Evolutionary conservation across 139 green algal genomes (phyloP).

Genomic region (Trebouxia sp.): DNA sequence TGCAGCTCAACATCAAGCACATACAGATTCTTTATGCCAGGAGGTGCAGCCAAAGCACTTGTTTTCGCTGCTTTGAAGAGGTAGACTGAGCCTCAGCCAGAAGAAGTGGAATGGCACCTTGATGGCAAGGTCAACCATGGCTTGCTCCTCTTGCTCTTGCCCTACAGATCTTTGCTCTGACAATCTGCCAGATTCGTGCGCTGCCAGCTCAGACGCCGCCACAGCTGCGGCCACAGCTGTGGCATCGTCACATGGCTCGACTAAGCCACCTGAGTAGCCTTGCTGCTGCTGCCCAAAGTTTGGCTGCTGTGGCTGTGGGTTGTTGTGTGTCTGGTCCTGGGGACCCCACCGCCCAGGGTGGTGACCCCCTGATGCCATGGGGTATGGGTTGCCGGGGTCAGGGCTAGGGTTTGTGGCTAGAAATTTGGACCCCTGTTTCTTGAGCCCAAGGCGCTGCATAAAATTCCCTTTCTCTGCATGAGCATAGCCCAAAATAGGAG

Average conservation of each 20-base stretch:
- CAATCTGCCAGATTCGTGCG: neutral
- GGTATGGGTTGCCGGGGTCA: conserved; percentile 9
- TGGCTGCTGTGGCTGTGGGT: neutral
- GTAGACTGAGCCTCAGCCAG: neutral
- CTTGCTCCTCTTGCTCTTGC: conserved; percentile 1
- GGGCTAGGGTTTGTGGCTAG: neutral
- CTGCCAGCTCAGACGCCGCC: conserved; percentile 7
- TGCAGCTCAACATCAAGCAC: no score
- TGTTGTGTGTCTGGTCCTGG: neutral
- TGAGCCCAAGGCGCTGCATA: neutral
- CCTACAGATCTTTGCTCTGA: neutral
- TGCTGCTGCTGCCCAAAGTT: neutral
- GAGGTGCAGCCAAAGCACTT: no score
- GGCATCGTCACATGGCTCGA: neutral
- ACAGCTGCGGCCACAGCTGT: neutral
- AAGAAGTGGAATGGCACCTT: neutral
- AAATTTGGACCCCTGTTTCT: conserved; percentile 10
- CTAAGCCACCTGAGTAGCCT: neutral
- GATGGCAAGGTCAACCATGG: neutral
- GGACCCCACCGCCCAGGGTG: neutral
- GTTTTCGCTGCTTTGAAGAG: no score
- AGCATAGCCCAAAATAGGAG: no score
- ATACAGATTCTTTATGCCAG: no score
- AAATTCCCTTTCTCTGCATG: neutral
- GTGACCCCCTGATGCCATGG: neutral